Conservation (phyloP, 345 rosid genomes). For the Eutrema japonicum region DNA sequence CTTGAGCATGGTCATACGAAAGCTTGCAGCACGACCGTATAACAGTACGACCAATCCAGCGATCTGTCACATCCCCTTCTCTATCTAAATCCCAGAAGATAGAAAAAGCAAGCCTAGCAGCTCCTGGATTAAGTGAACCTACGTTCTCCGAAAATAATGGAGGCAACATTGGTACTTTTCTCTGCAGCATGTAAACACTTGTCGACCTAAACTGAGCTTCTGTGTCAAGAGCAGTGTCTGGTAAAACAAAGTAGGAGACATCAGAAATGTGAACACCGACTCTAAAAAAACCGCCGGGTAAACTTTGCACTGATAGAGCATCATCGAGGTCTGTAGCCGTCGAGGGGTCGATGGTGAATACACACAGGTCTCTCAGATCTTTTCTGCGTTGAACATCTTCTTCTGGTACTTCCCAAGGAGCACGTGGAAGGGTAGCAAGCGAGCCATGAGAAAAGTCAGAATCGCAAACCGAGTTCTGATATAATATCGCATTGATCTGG, state of each 20-base stretch:
- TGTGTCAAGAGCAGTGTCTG: constrained; percentile 66
- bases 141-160: constrained; percentile 67
- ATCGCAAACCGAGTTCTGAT: constrained; percentile 62
- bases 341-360: constrained; percentile 76
- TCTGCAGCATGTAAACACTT: constrained; percentile 67
- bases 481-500: constrained; percentile 68
- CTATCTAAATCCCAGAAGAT: constrained; percentile 76
- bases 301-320: constrained; percentile 78
- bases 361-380: constrained; percentile 76
- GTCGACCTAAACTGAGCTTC: constrained; percentile 89
- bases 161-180: constrained; percentile 86
- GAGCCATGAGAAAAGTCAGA: constrained; percentile 67
- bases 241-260: constrained; percentile 84
- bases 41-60: constrained; percentile 81
- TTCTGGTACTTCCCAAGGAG: constrained; percentile 75
- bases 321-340: constrained; percentile 88
- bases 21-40: constrained; percentile 88
- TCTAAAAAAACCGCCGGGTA: constrained; percentile 60
- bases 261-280: constrained; percentile 94
- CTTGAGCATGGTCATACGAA: constrained; percentile 78
- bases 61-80: constrained; percentile 62
- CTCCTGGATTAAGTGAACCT: constrained; percentile 86
- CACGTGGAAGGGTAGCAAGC: constrained; percentile 66
- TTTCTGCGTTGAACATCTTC: constrained; percentile 61
- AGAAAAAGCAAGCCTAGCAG: constrained; percentile 80